Evolutionary conservation across 106 monocot genomes (phyloP), one percentile per base, ranked within the genome.

Genomic region (Phalaenopsis aphrodite): DNA sequence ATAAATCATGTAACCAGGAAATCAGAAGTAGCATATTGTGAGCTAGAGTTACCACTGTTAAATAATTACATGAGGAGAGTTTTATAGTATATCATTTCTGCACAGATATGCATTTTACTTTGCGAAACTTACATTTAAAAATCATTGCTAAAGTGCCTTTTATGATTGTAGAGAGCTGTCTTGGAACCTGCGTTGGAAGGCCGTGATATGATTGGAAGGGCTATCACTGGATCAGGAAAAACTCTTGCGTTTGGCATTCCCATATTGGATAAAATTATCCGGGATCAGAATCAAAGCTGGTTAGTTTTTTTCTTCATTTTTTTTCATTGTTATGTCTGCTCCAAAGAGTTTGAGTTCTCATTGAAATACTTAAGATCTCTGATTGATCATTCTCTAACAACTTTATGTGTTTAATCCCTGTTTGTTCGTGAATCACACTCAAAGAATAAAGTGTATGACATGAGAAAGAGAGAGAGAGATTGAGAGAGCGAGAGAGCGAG

Each of bases 181-280:
- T 66, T 85, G 85, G 85, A 85, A 55, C 82, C 85, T 55, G 82
- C 82, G 12, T 74, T 85, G 85, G 85, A 85, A 65, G 88, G 88
- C 39, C 79, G 88, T 38, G 88, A 88, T 66, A 85, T 88, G 88
- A 88, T 88, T 77, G 88, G 88, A 73, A 84, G 85, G 80, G 88
- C 88, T 72, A 82, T 85, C 18, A 88, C 88, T 58, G 88, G 85
- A 43, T 85, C 88, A 65, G 88, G 88, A 23, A 88, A 88, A 64
- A 88, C 88, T 64, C 79, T 85, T 72, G 88, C 88, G 6, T 88
- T 85, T 78, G 88, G 82, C 49, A 85, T 88, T 77, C 88, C 88
- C 21, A 88, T 88, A 79, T 76, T 88, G 58, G 84, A 87, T 79
- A 87, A 87, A 30, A 87, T 87, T 79, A 87, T 87, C 56, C 84